Evolutionary conservation across 2,329 filamentous ascomycete genomes (phyloP).

Genomic region (Epichloe typhina): DNA sequence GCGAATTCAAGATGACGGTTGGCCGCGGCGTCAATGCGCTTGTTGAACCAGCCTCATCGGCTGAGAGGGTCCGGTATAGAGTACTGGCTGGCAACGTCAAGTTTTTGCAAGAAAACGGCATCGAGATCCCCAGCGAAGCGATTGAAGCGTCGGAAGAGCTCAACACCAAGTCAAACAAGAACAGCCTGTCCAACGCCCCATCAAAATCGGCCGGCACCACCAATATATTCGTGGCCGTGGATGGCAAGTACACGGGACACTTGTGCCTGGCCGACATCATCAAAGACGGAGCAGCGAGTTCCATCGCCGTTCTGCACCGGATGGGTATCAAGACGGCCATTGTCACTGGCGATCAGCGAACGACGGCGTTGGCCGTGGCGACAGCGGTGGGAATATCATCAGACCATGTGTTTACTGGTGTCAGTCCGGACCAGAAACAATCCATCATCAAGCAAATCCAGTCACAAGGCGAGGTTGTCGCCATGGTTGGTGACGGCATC

Average conservation of each 20-base stretch:
- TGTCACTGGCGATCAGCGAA: conserved; percentile 82
- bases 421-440: conserved; percentile 85
- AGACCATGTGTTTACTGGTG: conserved; percentile 70
- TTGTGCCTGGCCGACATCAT: conserved; percentile 81
- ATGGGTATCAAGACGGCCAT: conserved; percentile 84
- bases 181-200: conserved; percentile 16
- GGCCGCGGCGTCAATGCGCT: conserved; percentile 74
- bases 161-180: conserved; percentile 30
- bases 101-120: conserved; percentile 59
- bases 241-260: conserved; percentile 66
- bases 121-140: conserved; percentile 51
- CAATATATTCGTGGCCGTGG: conserved; percentile 82
- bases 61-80: conserved; percentile 58
- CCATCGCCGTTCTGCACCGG: conserved; percentile 66
- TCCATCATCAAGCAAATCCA: conserved; percentile 70
- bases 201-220: conserved; percentile 50
- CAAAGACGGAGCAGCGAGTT: conserved; percentile 72
- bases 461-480: conserved; percentile 60
- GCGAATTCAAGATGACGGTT: conserved; percentile 71
- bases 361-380: conserved; percentile 76
- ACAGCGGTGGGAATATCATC: conserved; percentile 65
- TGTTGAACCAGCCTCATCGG: conserved; percentile 60
- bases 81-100: conserved; percentile 74
- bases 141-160: conserved; percentile 49
- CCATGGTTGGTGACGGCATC: conserved; percentile 97